Conservation (phyloP, 176 grass and related monocot species). For the Themeda triandra region DNA sequence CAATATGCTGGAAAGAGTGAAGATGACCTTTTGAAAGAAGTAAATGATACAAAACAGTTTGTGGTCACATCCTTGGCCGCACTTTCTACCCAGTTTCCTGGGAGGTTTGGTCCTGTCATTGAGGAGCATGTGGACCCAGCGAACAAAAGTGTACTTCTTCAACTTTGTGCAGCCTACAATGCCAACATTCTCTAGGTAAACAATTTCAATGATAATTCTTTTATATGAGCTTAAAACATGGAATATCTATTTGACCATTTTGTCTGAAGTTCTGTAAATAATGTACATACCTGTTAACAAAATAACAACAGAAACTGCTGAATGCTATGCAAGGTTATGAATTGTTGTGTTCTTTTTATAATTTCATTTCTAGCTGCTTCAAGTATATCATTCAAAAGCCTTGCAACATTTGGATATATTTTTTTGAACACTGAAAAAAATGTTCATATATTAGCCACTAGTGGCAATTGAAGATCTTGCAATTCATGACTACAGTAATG, state of each 20-base stretch:
- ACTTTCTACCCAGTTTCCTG: slow-evolving; percentile 68
- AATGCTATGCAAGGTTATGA: not conserved
- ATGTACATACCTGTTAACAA: not conserved
- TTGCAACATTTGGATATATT: not conserved
- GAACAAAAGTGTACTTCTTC: slow-evolving; percentile 76
- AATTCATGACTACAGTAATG: not conserved
- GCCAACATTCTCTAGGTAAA: slow-evolving; percentile 86
- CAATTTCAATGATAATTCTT: not conserved
- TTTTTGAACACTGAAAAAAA: not conserved
- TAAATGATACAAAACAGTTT: slow-evolving; percentile 84
- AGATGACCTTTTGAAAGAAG: slow-evolving; percentile 86
- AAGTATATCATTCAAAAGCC: not conserved
- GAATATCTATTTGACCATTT: not conserved
- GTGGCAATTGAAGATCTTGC: not conserved
- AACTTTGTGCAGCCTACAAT: slow-evolving; percentile 78
- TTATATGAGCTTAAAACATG: not conserved
- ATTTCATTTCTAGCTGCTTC: not conserved
- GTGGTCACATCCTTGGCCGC: slow-evolving; percentile 67
- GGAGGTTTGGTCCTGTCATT: slow-evolving; percentile 75
- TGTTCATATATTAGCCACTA: not conserved
- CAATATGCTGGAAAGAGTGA: slow-evolving; percentile 90
- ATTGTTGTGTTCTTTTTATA: not conserved
- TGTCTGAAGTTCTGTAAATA: not conserved
- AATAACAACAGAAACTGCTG: not conserved
- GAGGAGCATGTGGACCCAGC: slow-evolving; percentile 68